phyloP scores from a whole-genome alignment of 2,329 filamentous ascomycete species.

The Magnaporthiopsis incrustans region DNA sequence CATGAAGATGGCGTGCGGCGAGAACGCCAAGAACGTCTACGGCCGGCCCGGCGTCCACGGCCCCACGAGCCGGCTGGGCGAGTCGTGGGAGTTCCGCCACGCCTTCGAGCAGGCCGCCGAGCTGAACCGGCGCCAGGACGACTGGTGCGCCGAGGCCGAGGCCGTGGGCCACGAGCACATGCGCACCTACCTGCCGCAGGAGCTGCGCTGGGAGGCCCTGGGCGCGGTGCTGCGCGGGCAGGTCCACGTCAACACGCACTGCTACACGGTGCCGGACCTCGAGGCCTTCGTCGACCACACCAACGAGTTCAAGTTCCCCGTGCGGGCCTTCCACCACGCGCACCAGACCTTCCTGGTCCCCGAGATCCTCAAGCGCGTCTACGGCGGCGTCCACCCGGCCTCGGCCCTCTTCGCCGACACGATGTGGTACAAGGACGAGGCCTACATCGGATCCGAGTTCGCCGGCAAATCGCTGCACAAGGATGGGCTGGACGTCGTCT shows the following conservation, averaged over 20 bases:
- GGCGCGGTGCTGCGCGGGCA: constrained; percentile 57
- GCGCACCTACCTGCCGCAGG: constrained; percentile 50
- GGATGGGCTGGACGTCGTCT: constrained; percentile 55
- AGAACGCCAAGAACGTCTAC: constrained; percentile 59
- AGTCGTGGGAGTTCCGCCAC: constrained; percentile 62
- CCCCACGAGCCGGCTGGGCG: constrained; percentile 55
- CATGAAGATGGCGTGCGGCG: constrained; percentile 71
- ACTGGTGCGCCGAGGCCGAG: constrained; percentile 56
- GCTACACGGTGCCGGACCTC: constrained; percentile 61
- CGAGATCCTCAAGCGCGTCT: constrained; percentile 53
- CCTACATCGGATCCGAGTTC: constrained; percentile 56
- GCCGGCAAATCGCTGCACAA: constrained; percentile 61
- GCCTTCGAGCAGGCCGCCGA: constrained; percentile 55
- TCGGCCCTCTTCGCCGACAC: constrained; percentile 50
- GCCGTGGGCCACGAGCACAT: constrained; percentile 40
- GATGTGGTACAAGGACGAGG: constrained; percentile 65
- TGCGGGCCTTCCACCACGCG: constrained; percentile 63
- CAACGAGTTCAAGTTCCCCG: constrained; percentile 61
- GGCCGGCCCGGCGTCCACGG: constrained; percentile 44
- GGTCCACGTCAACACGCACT: constrained; percentile 63
- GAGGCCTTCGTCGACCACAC: constrained; percentile 63
- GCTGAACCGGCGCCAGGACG: constrained; percentile 53
- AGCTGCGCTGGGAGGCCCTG: constrained; percentile 56
- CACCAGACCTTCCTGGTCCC: constrained; percentile 60
- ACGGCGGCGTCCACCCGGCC: constrained; percentile 27